Evolutionary conservation across 306 rosid species (phyloP), one percentile per base, ranked within the genome.

Genomic region (Lupinus albus): DNA sequence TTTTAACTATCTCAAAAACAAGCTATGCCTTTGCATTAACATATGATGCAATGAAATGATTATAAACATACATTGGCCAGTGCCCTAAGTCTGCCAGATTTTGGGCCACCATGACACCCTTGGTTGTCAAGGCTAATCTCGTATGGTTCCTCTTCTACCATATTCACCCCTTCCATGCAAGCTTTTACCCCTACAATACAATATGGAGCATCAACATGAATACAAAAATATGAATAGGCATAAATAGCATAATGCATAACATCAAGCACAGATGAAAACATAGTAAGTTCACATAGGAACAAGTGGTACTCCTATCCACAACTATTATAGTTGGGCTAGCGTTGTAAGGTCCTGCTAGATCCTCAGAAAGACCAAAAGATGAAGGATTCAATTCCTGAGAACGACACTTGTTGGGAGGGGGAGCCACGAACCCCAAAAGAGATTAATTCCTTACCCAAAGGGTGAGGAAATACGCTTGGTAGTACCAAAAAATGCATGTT

Each of bases 71-170:
- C 99, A 15, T 81, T 83, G 78, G 69, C 38, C 71, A 74, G 18
- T 45, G 85, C 86, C 76, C 83, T 56, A 45, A 85, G 83, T 82
- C 99, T 84, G 80, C 97, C 97, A 78, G 85, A 67, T 76, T 80
- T 90, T 8, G 99, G 92, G 79, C 96, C 96, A 81, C 85, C 82
- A 15, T 64, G 61, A 71, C 97, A 76, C 46, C 99, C 97, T 11
- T 90, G 76, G 81, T 91, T 90, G 76, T 94, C 99, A 35, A 88
- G 87, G 69, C 64, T 20, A 68, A 94, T 75, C 82, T 94, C 97
- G 71, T 78, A 94, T 13, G 84, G 85, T 55, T 85, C 95, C 76
- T 94, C 97, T 3, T 84, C 84, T 69, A 90, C 83, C 32, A 59
- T 84, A 65, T 61, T 54, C 64, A 46, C 78, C 14, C 50, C 81